Evolutionary conservation across 2,329 filamentous ascomycete species (phyloP).

Genomic region (Fusarium hainanense): DNA sequence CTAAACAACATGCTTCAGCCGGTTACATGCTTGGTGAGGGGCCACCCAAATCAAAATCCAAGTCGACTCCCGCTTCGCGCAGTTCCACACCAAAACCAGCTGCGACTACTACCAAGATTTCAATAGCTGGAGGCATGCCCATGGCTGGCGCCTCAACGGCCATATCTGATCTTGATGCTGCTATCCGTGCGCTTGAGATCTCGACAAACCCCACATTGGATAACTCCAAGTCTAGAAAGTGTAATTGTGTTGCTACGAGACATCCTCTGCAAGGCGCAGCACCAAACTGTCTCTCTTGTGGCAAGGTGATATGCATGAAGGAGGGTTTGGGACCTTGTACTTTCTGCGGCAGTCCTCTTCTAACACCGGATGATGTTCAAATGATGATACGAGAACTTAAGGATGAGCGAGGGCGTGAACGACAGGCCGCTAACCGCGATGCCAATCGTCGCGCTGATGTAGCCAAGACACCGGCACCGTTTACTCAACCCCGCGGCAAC

Average conservation of each 20-base stretch:
- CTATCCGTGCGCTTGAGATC: slow-evolving; percentile 90
- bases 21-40: slow-evolving; percentile 86
- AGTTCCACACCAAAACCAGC: slow-evolving; percentile 66
- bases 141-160: slow-evolving; percentile 85
- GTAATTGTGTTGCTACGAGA: slow-evolving; percentile 87
- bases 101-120: slow-evolving; percentile 70
- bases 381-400: slow-evolving; percentile 86
- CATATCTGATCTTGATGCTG: slow-evolving; percentile 77
- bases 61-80: slow-evolving; percentile 62
- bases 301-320: slow-evolving; percentile 94
- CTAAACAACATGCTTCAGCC: slow-evolving; percentile 69
- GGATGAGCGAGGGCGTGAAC: slow-evolving; percentile 87
- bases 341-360: slow-evolving; percentile 81
- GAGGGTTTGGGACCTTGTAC: slow-evolving; percentile 96
- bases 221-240: slow-evolving; percentile 69
- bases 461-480: slow-evolving; percentile 68
- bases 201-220: slow-evolving; percentile 83
- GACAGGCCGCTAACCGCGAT: slow-evolving; percentile 82
- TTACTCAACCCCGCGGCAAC: slow-evolving; percentile 60
- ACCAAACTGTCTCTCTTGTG: slow-evolving; percentile 91
- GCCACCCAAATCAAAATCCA: slow-evolving; percentile 67
- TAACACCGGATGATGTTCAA: slow-evolving; percentile 79
- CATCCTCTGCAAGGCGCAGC: slow-evolving; percentile 92
- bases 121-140: slow-evolving; percentile 79
- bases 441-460: slow-evolving; percentile 74